phyloP scores from a whole-genome alignment of 495 filamentous ascomycete genomes.

The Aspergillus cavernicola region DNA sequence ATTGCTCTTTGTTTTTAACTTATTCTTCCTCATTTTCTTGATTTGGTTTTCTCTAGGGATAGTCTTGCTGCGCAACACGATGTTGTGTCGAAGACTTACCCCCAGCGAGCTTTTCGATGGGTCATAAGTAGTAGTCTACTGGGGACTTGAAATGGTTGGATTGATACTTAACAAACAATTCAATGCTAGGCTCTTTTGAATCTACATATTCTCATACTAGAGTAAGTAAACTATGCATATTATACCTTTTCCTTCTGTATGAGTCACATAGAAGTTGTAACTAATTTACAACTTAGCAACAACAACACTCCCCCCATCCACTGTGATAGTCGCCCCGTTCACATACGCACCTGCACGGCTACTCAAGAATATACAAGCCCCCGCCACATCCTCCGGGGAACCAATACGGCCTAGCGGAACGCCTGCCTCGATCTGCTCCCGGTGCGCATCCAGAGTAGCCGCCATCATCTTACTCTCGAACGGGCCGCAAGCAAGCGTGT shows the following conservation, averaged over 20 bases:
- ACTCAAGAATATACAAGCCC: constrained; percentile 69
- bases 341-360: constrained; percentile 69
- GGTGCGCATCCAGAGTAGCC: constrained; percentile 57
- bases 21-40: background rate
- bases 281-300: constrained; percentile 47
- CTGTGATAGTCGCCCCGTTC: constrained; percentile 70
- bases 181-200: no score
- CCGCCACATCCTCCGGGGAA: constrained; percentile 67
- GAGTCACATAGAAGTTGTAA: no score
- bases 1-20: no score
- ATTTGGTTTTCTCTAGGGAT: background rate
- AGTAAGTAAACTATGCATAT: no score
- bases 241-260: no score
- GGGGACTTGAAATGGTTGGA: no score
- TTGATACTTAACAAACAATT: no score
- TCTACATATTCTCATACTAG: no score
- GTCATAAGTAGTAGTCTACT: background rate
- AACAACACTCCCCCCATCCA: constrained; percentile 65
- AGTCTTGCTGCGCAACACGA: no score
- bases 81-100: no score
- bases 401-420: constrained; percentile 74
- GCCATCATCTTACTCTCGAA: constrained; percentile 86
- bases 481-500: constrained; percentile 73
- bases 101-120: background rate
- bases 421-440: constrained; percentile 57